Conservation (phyloP, 495 filamentous ascomycete genomes). For the Hypoxylon fragiforme region DNA sequence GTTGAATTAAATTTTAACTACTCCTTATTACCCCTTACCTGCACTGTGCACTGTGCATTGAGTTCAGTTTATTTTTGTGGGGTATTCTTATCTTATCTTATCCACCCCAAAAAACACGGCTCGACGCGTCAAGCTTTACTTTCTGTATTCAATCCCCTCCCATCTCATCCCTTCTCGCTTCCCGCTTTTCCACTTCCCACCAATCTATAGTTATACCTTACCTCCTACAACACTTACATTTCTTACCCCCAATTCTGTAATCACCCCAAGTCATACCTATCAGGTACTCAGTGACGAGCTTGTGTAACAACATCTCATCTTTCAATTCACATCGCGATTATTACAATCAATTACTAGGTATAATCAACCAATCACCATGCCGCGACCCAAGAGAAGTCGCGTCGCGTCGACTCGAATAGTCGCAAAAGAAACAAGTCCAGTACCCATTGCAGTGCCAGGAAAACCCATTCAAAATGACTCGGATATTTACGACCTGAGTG, state of each 20-base stretch:
- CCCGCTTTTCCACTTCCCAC: background rate
- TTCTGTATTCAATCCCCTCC: no score
- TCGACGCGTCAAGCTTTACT: conserved; percentile 33
- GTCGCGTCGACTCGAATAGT: conserved; percentile 40
- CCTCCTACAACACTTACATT: background rate
- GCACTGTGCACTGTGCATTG: no score
- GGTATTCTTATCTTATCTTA: no score
- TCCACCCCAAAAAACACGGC: conserved; percentile 33
- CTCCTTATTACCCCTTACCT: no score
- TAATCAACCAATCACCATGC: conserved; percentile 41
- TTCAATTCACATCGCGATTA: background rate
- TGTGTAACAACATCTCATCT: background rate
- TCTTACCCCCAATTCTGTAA: background rate
- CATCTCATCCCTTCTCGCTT: background rate
- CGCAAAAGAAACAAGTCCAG: conserved; percentile 27
- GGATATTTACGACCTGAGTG: conserved; percentile 52
- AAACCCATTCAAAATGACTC: conserved; percentile 27
- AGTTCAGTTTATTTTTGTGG: no score
- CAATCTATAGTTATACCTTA: background rate
- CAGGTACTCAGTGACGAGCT: background rate
- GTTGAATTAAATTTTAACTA: no score
- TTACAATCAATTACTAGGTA: background rate
- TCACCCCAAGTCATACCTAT: background rate
- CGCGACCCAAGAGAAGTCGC: conserved; percentile 48
- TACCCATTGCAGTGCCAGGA: conserved; percentile 13